Conservation (phyloP, 1,284 basidiomycete species). For the Fomes fomentarius region DNA sequence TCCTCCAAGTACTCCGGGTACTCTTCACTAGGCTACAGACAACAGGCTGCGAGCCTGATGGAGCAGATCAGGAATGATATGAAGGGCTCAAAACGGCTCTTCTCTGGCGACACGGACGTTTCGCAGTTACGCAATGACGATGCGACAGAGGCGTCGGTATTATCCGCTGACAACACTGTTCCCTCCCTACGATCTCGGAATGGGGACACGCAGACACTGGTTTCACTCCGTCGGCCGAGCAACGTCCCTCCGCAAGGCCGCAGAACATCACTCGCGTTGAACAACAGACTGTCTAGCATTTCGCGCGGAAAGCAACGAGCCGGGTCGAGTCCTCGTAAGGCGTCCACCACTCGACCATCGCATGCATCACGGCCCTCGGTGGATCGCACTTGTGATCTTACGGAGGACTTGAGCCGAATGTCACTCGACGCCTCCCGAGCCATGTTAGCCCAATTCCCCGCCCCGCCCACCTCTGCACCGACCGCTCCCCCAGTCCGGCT, state of each 20-base stretch:
- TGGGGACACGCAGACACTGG: constrained; percentile 7
- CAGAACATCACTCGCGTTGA: constrained; percentile 1
- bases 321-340: constrained; percentile 34
- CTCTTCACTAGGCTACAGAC: constrained; percentile 69
- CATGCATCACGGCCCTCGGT: constrained; percentile 25
- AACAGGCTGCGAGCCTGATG: constrained; percentile 80
- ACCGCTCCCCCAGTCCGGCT: constrained; percentile 29
- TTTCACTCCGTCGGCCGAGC: constrained; percentile 5
- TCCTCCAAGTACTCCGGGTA: constrained; percentile 39
- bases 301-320: constrained; percentile 22
- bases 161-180: constrained; percentile 20
- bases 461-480: constrained; percentile 10
- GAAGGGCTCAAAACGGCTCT: constrained; percentile 68
- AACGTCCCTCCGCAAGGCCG: constrained; percentile 9
- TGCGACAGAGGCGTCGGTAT: constrained; percentile 16
- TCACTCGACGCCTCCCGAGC: constrained; percentile 31
- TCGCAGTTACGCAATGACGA: constrained; percentile 37
- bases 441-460: constrained; percentile 36
- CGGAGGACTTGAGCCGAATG: constrained; percentile 26
- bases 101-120: constrained; percentile 64
- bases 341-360: background rate
- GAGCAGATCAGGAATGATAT: constrained; percentile 81
- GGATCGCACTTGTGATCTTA: constrained; percentile 36
- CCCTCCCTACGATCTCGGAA: constrained; percentile 19
- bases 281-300: constrained; percentile 9